Evolutionary conservation across 2,329 filamentous ascomycete genomes (phyloP).

Genomic region (Hansfordia pulvinata): DNA sequence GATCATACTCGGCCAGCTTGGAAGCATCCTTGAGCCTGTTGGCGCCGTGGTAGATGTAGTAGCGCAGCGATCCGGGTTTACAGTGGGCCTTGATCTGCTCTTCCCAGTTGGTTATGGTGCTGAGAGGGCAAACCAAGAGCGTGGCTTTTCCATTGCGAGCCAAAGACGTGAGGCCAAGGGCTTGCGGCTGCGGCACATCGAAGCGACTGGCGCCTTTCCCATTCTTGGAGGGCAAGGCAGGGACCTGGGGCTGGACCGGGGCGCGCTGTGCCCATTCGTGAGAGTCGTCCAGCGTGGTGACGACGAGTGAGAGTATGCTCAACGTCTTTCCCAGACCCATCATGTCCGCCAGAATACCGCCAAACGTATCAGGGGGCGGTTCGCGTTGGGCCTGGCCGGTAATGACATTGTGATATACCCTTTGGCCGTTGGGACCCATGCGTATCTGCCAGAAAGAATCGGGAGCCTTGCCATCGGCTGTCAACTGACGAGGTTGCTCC

Average conservation of each 20-base stretch:
- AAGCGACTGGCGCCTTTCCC: conserved; percentile 17
- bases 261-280: conserved; percentile 41
- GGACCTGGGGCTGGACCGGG: conserved; percentile 34
- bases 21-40: conserved; percentile 57
- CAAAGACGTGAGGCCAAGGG: conserved; percentile 36
- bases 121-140: conserved; percentile 76
- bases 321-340: conserved; percentile 84
- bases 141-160: conserved; percentile 63
- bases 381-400: conserved; percentile 52
- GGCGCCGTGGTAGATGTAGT: conserved; percentile 77
- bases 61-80: conserved; percentile 46
- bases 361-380: conserved; percentile 52
- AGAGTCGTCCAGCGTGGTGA: conserved; percentile 50
- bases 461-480: conserved; percentile 40
- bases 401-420: conserved; percentile 69
- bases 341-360: conserved; percentile 71
- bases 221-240: conserved; percentile 24
- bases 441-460: conserved; percentile 68
- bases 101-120: conserved; percentile 89
- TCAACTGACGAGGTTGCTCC: conserved; percentile 53
- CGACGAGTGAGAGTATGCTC: conserved; percentile 69
- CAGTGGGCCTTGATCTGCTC: conserved; percentile 81
- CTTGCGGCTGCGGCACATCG: conserved; percentile 24
- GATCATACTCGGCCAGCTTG: conserved; percentile 59
- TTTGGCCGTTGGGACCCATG: conserved; percentile 32